A percentile compares a stretch with the other conserved stretches of the same genome.
Conservation (phyloP, 106 monocot species). For the Dendrobium catenatum region DNA sequence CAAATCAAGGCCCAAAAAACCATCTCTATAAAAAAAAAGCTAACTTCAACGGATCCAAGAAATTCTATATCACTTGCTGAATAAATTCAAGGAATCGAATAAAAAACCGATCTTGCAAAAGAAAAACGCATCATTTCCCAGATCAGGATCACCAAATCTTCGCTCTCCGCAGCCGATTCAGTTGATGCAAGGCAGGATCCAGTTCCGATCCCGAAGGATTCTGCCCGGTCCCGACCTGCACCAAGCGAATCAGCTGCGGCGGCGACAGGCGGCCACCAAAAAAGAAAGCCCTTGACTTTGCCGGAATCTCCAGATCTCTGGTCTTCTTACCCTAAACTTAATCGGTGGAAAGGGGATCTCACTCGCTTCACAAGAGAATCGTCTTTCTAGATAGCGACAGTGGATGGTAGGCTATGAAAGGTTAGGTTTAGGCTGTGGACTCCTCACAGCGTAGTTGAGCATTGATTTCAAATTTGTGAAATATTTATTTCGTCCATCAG, state of each 20-base stretch:
- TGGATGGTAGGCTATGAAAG: background rate
- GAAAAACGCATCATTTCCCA: background rate
- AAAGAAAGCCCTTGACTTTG: background rate
- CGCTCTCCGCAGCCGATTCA: slow-evolving; percentile 62
- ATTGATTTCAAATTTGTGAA: background rate
- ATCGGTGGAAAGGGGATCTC: background rate
- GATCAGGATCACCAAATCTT: background rate
- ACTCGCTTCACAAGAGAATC: background rate
- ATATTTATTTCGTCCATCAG: too few relatives aligned
- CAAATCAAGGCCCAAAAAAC: background rate
- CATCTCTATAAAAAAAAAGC: background rate
- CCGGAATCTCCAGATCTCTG: background rate
- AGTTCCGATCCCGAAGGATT: slow-evolving; percentile 1
- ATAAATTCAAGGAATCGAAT: background rate
- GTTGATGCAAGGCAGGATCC: slow-evolving; percentile 85
- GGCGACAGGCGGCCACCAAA: slow-evolving; percentile 12
- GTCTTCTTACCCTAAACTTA: background rate
- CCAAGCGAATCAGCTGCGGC: slow-evolving; percentile 79
- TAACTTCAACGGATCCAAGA: background rate
- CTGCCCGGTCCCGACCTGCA: slow-evolving; percentile 76
- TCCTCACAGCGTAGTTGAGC: background rate
- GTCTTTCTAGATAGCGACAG: background rate
- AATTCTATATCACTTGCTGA: background rate
- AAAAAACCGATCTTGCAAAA: background rate
- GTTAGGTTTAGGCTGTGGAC: background rate